Evolutionary conservation across 208 protist genomes (phyloP).

Genomic region (Leishmania major): DNA sequence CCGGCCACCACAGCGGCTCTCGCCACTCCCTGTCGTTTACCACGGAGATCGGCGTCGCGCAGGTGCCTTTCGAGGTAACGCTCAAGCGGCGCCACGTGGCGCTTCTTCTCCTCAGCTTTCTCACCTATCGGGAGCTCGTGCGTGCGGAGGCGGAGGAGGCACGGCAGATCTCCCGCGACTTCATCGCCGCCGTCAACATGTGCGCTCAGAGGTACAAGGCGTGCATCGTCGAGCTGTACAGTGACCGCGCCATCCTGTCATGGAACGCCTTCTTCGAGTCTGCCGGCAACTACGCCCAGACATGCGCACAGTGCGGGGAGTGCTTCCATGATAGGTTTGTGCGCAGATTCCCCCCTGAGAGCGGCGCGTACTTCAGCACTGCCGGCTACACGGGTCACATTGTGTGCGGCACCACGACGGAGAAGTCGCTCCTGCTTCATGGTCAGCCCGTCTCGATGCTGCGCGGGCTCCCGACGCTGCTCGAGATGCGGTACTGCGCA

Average conservation of each 20-base stretch:
- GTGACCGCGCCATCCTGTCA: constrained; percentile 42
- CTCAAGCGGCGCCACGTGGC: constrained; percentile 17
- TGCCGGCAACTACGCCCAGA: constrained; percentile 8
- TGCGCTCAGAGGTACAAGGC: constrained; percentile 32
- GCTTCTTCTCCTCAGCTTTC: constrained; percentile 6
- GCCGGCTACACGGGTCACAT: constrained; percentile 18
- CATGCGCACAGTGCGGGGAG: constrained; percentile 19
- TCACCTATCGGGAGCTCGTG: constrained; percentile 8
- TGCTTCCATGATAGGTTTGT: constrained; percentile 11
- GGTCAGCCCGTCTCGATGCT: constrained; percentile 7
- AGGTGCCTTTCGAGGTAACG: not conserved
- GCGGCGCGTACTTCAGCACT: constrained; percentile 17
- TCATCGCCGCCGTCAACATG: constrained; percentile 39
- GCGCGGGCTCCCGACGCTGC: constrained; percentile 13
- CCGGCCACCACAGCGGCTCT: constrained; percentile 9
- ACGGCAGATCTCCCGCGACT: constrained; percentile 21
- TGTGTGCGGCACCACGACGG: constrained; percentile 22
- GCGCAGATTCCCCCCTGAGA: not conserved
- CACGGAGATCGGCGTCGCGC: not conserved
- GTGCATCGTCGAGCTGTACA: constrained; percentile 30
- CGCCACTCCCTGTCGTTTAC: not conserved
- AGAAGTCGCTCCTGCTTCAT: constrained; percentile 16
- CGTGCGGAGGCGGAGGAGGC: constrained; percentile 9
- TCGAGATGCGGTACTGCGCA: constrained; percentile 15
- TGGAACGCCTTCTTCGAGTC: constrained; percentile 42